A percentile compares a stretch with the other conserved stretches of the same genome.
Evolutionary conservation across 495 filamentous ascomycete species (phyloP).

Genomic region (Penicillium roqueforti): DNA sequence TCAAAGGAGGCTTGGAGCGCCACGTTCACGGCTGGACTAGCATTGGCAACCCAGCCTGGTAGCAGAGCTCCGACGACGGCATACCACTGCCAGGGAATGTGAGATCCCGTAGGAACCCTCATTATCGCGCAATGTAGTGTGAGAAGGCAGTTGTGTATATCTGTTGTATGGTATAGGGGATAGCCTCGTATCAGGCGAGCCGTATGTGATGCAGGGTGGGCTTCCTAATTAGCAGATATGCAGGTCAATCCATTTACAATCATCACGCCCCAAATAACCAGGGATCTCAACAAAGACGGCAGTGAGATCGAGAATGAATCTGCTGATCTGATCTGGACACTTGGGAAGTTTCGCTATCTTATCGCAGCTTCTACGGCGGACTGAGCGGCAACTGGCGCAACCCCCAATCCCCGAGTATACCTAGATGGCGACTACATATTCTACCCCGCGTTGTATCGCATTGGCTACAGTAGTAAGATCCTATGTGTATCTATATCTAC

Average conservation of each 20-base stretch:
- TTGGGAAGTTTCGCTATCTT: conserved; percentile 25
- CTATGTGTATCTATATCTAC: neutral
- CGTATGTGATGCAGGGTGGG: neutral
- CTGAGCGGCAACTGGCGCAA: conserved; percentile 35
- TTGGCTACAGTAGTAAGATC: neutral
- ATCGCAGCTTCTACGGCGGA: conserved; percentile 34
- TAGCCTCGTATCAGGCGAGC: conserved; percentile 1
- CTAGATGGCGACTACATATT: conserved; percentile 7
- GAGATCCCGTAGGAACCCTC: conserved; percentile 12
- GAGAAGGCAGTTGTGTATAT: neutral
- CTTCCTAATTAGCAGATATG: neutral
- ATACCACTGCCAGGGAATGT: conserved; percentile 33
- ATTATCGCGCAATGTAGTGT: conserved; percentile 20
- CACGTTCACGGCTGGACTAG: conserved; percentile 58
- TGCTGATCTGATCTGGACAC: conserved; percentile 32
- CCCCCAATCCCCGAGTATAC: conserved; percentile 29
- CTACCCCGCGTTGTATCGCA: neutral
- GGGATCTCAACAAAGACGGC: conserved; percentile 9
- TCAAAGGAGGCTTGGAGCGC: conserved; percentile 66
- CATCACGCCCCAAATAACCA: conserved; percentile 28
- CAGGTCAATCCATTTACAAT: conserved; percentile 2
- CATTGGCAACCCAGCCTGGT: conserved; percentile 26
- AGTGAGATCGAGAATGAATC: conserved; percentile 6
- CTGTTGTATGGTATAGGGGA: conserved; percentile 7
- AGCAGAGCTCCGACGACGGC: conserved; percentile 23